Percentiles rank a stretch among this genome's conserved stretches.
Conservation (phyloP, 2,329 filamentous ascomycete genomes). For the Cladosporium sp. region DNA sequence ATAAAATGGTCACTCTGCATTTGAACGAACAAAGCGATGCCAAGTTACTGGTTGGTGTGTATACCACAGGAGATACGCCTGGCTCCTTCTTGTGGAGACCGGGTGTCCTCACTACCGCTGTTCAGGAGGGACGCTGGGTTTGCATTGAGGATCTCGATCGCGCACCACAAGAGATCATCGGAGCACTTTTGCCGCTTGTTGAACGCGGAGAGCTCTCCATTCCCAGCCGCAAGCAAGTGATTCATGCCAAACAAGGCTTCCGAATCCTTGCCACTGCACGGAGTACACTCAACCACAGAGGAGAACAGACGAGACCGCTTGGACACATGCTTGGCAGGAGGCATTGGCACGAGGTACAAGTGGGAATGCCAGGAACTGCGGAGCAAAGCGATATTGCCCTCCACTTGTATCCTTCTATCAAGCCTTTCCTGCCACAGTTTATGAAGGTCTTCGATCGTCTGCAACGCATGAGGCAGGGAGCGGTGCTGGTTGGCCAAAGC, state of each 20-base stretch:
- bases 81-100: constrained; percentile 90
- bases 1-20: constrained; percentile 86
- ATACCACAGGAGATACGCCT: constrained; percentile 81
- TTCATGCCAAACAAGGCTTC: constrained; percentile 80
- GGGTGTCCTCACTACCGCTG: constrained; percentile 88
- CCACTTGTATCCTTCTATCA: constrained; percentile 65
- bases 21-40: constrained; percentile 98
- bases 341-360: constrained; percentile 76
- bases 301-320: constrained; percentile 66
- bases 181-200: constrained; percentile 85
- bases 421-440: constrained; percentile 52
- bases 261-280: constrained; percentile 88
- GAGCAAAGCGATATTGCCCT: constrained; percentile 74
- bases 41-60: constrained; percentile 91
- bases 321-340: constrained; percentile 72
- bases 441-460: constrained; percentile 54
- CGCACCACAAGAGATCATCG: constrained; percentile 91
- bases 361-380: constrained; percentile 59
- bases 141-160: constrained; percentile 95
- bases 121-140: constrained; percentile 92
- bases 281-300: constrained; percentile 60
- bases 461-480: constrained; percentile 36
- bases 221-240: constrained; percentile 79
- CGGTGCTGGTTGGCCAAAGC: constrained; percentile 45
- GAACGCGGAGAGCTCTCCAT: constrained; percentile 89